Evolutionary conservation across 768 basidiomycete genomes (phyloP), one percentile per base, ranked within the genome.

Genomic region (Tylopilus sp.): DNA sequence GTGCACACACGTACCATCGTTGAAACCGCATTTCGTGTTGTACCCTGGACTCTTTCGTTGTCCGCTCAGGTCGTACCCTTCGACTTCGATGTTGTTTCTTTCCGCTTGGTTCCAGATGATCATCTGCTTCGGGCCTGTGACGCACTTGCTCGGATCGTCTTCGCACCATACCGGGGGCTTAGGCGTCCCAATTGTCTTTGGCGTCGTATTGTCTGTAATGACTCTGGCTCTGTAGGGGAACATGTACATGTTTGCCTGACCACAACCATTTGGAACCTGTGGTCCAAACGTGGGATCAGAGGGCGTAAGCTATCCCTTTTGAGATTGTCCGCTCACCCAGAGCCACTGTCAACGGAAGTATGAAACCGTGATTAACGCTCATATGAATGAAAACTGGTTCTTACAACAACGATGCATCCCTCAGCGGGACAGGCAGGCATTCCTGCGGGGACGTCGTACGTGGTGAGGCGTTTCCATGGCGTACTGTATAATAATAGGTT

Each of bases 11-110:
- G 28, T 33, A 63, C 62, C 62, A 3, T 24, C 14, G 0, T 2
- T 0, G 49, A 57, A 63, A 28, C 62, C 62, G 28, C 62, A 63
- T 8, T 36, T 51, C 3, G 1, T 0, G 22, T 61, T 64, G 44
- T 64, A 64, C 14, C 0, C 51, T 4, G 58, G 55, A 33, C 8
- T 24, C 25, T 51, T 53, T 10, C 0, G 12, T 0, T 12, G 0
- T 1, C 58, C 58, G 26, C 17, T 12, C 33, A 6, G 1, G n/a
- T 60, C 62, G 1, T 2, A 0, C 44, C 62, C 62, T 0, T 11
- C 1, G 6, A 45, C 38, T 0, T 14, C 12, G 34, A 64, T 46
- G 26, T 63, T 64, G 38, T 64, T 53, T 26, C 4, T 1, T 0
- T 61, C 55, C 1, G 0, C 0, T 16, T 63, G 62, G 16, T 64